Base-by-base conservation (phyloP, 176 grass and related monocot genomes). In the Oryza meridionalis region DNA sequence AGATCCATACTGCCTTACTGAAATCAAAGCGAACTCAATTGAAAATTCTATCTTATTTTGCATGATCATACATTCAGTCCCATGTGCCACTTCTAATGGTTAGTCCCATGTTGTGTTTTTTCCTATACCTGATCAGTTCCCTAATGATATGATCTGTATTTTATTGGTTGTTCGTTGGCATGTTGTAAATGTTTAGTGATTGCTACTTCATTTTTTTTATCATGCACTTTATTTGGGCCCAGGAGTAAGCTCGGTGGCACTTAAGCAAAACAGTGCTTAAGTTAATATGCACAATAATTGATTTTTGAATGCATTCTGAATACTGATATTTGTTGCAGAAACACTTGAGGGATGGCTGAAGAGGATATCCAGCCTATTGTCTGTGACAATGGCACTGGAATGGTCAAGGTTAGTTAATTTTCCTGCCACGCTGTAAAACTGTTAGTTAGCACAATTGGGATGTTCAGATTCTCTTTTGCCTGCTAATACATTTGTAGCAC, bases 301-400 rank as follows among this genome's bases (percentile, higher is more conserved):
- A 65, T 63, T 24, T 25, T 38, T 33, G 21, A 73, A 25, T 66
- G 40, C 19, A 35, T 14, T 25, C 63, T 86, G 5, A 69, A 63
- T 84, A 35, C 24, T 33, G 3, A 13, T 69, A 83, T 83, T 22
- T 77, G 37, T 9, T 77, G 59, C 61, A 81, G 86, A 55, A 68
- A 64, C 15, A 76, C 43, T 66, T 75, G 51, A 89, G 77, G 47
- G 76, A 97, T 97, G 94, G 88, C 94, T 65, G 94, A 97, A 67
- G 94, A 97, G 74, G 94, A 97, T 75, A 73, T 97, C 65, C 91
- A 91, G 74, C 91, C 94, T 9, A 78, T 97, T 81, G 94, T 97
- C 45, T 97, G 94, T 8, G 94, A 97, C 87, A 97, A 97, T 81
- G 94, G 94, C 33, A 97, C 94, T 6, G 94, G 94, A 84, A 97